Evolutionary conservation across 805 yeast species (phyloP).

Genomic region (Cyberlindnera samutprakarnensis): DNA sequence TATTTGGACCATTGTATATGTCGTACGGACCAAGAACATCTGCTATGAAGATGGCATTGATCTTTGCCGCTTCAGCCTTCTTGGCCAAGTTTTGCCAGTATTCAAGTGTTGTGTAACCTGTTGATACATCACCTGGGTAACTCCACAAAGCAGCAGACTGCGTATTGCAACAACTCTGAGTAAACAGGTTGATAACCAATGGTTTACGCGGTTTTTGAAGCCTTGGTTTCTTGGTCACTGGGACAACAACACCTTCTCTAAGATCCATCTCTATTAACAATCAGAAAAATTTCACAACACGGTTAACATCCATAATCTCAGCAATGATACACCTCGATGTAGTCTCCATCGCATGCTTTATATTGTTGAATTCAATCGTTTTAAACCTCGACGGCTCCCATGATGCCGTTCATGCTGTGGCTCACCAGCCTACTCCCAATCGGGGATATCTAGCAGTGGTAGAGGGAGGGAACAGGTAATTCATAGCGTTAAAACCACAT

Average conservation of each 20-base stretch:
- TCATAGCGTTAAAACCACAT: no score
- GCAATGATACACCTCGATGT: no score
- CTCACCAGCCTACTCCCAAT: no score
- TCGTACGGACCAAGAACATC: constrained; percentile 35
- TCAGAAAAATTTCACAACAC: no score
- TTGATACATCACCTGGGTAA: constrained; percentile 29
- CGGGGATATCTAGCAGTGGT: no score
- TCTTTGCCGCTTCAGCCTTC: constrained; percentile 28
- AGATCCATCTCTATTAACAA: no score
- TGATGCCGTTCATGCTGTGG: no score
- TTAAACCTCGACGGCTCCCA: no score
- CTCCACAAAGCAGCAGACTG: constrained; percentile 30
- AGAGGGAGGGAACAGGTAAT: no score
- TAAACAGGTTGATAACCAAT: constrained; percentile 31
- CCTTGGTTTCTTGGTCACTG: background rate
- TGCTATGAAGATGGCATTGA: constrained; percentile 32
- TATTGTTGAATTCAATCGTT: no score
- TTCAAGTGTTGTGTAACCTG: constrained; percentile 20
- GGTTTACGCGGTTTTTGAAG: constrained; percentile 12
- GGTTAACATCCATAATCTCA: no score
- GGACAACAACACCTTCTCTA: background rate
- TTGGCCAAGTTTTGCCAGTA: constrained; percentile 33
- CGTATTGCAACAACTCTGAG: constrained; percentile 25
- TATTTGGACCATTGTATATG: constrained; percentile 26
- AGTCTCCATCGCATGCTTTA: no score